Conservation (phyloP, 495 filamentous ascomycete genomes). For the Annulohypoxylon maeteangense region DNA sequence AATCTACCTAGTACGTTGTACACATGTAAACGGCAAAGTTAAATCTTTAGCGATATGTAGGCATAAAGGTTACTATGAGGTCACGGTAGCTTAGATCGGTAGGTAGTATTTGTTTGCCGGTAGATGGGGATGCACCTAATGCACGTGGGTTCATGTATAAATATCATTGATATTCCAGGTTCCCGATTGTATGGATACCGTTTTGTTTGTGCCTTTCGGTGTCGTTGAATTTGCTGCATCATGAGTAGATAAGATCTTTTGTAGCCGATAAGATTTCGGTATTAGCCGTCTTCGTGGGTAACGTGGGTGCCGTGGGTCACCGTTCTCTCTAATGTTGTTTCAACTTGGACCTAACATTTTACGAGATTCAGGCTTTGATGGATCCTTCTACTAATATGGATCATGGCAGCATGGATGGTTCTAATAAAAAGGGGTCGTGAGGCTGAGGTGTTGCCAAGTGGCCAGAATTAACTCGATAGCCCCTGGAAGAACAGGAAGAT, state of each 20-base stretch:
- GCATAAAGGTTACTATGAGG: conserved; percentile 1
- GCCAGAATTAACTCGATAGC: conserved; percentile 42
- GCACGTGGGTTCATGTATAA: not conserved
- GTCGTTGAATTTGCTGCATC: conserved; percentile 4
- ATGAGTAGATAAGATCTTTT: conserved; percentile 20
- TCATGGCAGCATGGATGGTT: not conserved
- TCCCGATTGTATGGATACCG: not conserved
- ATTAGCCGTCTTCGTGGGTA: not conserved
- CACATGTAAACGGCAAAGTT: conserved; percentile 17
- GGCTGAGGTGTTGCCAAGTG: conserved; percentile 44
- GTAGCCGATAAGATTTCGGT: conserved; percentile 29
- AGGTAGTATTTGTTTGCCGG: conserved; percentile 10
- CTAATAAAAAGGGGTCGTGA: conserved; percentile 21
- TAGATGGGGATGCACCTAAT: not conserved
- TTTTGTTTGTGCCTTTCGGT: conserved; percentile 18
- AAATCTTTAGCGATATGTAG: conserved; percentile 4
- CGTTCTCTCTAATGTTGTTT: not conserved
- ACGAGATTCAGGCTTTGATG: not conserved
- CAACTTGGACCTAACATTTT: not conserved
- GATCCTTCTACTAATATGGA: not conserved
- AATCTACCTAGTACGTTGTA: no score
- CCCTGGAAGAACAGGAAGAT: conserved; percentile 10
- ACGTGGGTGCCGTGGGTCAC: not conserved
- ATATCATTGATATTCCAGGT: not conserved
- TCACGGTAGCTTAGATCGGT: not conserved